Percentiles rank a stretch among this genome's conserved stretches.
Conservation (phyloP, 495 filamentous ascomycete species). For the Opeltia flavorubescens region DNA sequence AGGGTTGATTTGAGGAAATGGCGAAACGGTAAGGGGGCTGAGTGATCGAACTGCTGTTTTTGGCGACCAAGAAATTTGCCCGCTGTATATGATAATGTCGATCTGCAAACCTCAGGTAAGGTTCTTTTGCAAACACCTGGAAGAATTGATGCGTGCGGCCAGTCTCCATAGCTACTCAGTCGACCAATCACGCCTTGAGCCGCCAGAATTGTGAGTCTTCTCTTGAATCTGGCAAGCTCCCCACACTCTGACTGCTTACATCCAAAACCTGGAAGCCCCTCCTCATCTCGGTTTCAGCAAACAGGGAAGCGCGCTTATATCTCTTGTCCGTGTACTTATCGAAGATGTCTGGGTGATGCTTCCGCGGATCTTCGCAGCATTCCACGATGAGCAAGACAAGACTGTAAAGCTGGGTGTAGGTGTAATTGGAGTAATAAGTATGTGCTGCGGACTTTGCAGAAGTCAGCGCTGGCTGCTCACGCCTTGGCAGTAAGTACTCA, state of each 20-base stretch:
- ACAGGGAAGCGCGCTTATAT: slow-evolving; percentile 70
- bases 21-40: too few species aligned
- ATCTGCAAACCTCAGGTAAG: too few species aligned
- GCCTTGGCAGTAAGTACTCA: slow-evolving; percentile 32
- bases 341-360: slow-evolving; percentile 74
- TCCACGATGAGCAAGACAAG: slow-evolving; percentile 65
- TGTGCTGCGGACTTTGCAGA: slow-evolving; percentile 55
- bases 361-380: slow-evolving; percentile 67
- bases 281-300: slow-evolving; percentile 57
- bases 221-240: background rate
- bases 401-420: slow-evolving; percentile 64
- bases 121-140: too few species aligned
- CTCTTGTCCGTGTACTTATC: slow-evolving; percentile 80
- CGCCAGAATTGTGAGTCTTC: background rate
- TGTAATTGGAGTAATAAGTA: slow-evolving; percentile 86
- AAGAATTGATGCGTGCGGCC: background rate
- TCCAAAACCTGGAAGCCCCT: slow-evolving; percentile 34
- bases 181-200: background rate
- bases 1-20: too few species aligned
- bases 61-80: too few species aligned
- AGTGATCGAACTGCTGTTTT: background rate
- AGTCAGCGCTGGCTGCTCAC: slow-evolving; percentile 19
- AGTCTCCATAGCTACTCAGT: background rate
- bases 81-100: too few species aligned
- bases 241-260: slow-evolving; percentile 5